A percentile compares a stretch with the other conserved stretches of the same genome.
Conservation (phyloP, 495 filamentous ascomycete species). For the Penicillium bovifimosum region DNA sequence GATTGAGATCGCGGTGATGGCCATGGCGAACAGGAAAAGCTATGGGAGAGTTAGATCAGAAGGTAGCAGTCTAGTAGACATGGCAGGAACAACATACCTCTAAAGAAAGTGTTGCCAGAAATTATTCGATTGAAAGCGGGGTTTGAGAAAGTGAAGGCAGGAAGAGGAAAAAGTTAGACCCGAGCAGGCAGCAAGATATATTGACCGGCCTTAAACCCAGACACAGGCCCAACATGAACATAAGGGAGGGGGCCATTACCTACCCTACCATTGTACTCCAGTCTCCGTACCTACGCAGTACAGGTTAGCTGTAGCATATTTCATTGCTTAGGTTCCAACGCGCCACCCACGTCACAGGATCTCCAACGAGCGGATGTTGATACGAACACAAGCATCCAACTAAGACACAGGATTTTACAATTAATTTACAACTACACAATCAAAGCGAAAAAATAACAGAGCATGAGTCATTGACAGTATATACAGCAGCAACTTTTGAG, state of each 20-base stretch:
- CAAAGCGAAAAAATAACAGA: slow-evolving; percentile 6
- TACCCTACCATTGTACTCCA: too few relatives aligned
- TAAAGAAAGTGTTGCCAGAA: background rate
- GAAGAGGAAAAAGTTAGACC: background rate
- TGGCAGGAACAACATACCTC: background rate
- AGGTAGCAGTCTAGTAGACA: too few relatives aligned
- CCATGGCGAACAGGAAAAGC: slow-evolving; percentile 7
- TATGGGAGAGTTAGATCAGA: background rate
- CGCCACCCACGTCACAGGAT: slow-evolving; percentile 16
- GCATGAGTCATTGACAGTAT: slow-evolving; percentile 24
- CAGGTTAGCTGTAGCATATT: too few relatives aligned
- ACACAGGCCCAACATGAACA: background rate
- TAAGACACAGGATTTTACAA: too few relatives aligned
- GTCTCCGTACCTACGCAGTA: too few relatives aligned
- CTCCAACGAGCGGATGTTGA: background rate
- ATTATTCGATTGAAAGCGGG: background rate
- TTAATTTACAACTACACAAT: background rate
- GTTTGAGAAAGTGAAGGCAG: background rate
- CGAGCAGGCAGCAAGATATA: slow-evolving; percentile 11
- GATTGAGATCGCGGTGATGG: slow-evolving; percentile 14
- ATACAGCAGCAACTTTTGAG: slow-evolving; percentile 28
- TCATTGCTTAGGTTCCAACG: too few relatives aligned
- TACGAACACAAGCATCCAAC: too few relatives aligned
- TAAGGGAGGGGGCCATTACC: too few relatives aligned
- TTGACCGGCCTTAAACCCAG: background rate